Base-by-base conservation (phyloP, 2,329 filamentous ascomycete genomes). In the Talaromyces sp. region DNA sequence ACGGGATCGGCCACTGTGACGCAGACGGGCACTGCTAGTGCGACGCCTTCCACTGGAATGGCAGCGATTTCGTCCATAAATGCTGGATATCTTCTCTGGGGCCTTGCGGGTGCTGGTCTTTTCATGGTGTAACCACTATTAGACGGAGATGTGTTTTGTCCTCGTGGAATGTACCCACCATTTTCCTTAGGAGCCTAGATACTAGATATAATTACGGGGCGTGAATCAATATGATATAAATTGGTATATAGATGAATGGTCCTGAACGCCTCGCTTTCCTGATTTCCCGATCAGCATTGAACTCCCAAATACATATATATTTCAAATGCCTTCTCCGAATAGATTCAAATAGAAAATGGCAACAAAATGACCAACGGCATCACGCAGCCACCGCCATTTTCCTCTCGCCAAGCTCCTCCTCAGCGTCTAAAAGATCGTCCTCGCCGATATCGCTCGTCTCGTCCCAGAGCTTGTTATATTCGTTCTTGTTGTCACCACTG, bases 361-460 rank as follows among this genome's bases (percentile, higher is more conserved):
- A 40, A 44, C 30, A 51, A 60, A 31, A 9, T 10, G 14, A 53
- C 9, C 33, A 14, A 3, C 10, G 8, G 23, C 10, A 14, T 50
- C 28, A 63, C 4, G 65, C 69, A 64, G 66, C 65, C 56, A 78
- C 76, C 23, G 44, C 44, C 68, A 78, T 80, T 64, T 80, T 76
- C 47, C 71, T 77, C 71, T 87, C 85, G 60, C 80, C 78, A 23
- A 78, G 76, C 71, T 98, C 95, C 75, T 99, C 95, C 51, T 84
- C 83, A 30, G 89, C 87, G 60, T 89, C 81, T 55, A 89, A 79
- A 68, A 88, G 89, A 71, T 99, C 95, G 72, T 99, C 95, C 63
- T 95, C 91, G 4, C 89, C 91, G 64, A 94, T 82, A 65, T 95
- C 91, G 69, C 91, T 96, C 18, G 87, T 89, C 72, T 96, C 92